Base-by-base conservation (phyloP, 768 basidiomycete genomes). In the Sutorius australiensis region DNA sequence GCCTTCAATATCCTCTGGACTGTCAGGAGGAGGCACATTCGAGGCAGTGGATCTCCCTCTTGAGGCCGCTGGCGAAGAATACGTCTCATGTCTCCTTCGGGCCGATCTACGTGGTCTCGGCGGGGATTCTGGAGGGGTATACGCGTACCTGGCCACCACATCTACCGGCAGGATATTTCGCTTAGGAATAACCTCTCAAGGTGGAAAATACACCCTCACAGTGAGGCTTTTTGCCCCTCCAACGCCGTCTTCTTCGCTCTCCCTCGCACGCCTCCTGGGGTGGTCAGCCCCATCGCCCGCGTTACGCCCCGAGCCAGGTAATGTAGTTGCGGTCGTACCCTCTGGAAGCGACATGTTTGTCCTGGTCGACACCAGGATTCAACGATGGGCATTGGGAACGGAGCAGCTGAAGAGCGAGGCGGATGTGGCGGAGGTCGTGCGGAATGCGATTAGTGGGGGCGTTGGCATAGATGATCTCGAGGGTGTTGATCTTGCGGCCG, bases 1-100 rank as follows among this genome's bases (percentile, higher is more conserved):
- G 94, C 86, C 93, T 51, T 87, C 84, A 54, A 86, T 95, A 39
- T 85, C 85, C 5, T 88, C 86, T 53, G 89, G 89, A 14, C 79
- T 92, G 13, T 87, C 90, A 3, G 89, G 90, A 12, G 89, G 88
- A 9, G 80, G 87, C 34, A 82, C 82, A 55, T 76, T 77, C 10
- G 76, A 78, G 27, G 71, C 76, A 5, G 60, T 75, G 10, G 59
- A 88, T 46, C 73, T 77, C 19, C 62, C 64, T 32, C 67, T 89
- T 42, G 72, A 71, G 28, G 57, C 73, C 5, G 58, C 65, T 4
- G 76, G 77, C 12, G 79, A 77, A 2, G 88, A 91, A 64, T 73
- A 74, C 43, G 77, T 87, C 13, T 87, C 86, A 3, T 83, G 80
- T 58, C 66, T 91, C n/a, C 73, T 80, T 50, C 80, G 87, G 31